These are phyloP conservation scores for Hypoxylon fuscum DNA, from an alignment of 495 filamentous ascomycete genomes.

Conservation along the genomic window DNA sequence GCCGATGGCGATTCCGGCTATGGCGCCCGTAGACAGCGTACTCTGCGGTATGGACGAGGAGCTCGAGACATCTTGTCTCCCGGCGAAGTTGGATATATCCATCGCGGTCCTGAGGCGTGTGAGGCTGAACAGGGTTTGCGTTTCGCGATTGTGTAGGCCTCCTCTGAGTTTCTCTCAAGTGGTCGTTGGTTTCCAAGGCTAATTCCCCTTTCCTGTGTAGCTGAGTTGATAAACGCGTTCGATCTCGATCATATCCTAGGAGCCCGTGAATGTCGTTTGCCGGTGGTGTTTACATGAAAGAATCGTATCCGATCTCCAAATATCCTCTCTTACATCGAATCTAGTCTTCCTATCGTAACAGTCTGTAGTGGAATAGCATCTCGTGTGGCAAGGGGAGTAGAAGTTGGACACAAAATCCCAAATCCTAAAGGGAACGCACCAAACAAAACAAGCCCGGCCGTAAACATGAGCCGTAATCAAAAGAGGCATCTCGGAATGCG, in stretches of 20 bases:
- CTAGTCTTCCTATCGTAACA: no score
- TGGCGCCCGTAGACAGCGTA: conserved; percentile 36
- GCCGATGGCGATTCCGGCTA: conserved; percentile 39
- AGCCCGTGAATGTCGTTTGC: no score
- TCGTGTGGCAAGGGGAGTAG: no score
- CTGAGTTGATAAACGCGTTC: no score
- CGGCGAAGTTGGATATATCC: conserved; percentile 2
- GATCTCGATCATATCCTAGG: no score
- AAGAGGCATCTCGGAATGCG: conserved; percentile 27
- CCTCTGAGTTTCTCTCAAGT: background rate
- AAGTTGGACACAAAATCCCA: background rate
- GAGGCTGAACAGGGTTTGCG: background rate
- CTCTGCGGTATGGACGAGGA: conserved; percentile 2
- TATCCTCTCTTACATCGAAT: no score
- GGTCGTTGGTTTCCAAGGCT: background rate
- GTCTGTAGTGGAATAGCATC: no score
- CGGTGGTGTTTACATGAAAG: no score
- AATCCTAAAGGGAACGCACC: background rate
- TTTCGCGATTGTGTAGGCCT: background rate
- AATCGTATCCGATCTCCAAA: no score
- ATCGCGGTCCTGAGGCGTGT: background rate
- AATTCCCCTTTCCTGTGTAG: no score
- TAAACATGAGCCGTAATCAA: conserved; percentile 12
- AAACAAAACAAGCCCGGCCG: conserved; percentile 16
- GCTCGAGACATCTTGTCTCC: conserved; percentile 7